These are phyloP conservation scores for Pseudotsuga menziesii DNA, from an alignment of 75 land plant genomes.

Conservation along the genomic window DNA sequence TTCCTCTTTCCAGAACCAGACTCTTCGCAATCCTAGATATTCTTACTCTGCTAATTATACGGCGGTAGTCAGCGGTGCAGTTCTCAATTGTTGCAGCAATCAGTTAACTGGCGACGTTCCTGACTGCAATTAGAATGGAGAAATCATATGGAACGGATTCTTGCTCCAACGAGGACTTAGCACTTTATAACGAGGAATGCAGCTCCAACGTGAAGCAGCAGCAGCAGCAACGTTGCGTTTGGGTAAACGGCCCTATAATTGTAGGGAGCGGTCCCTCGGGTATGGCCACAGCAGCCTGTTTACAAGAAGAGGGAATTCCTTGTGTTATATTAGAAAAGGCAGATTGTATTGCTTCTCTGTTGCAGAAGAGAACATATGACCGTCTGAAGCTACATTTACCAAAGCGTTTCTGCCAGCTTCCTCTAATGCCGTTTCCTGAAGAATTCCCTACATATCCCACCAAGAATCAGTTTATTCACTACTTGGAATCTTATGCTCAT, in stretches of 20 bases:
- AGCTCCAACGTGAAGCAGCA: no score
- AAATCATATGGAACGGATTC: no score
- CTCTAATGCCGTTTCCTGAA: constrained; percentile 46
- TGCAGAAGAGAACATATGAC: constrained; percentile 59
- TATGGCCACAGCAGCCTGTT: constrained; percentile 69
- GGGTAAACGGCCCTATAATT: constrained; percentile 47
- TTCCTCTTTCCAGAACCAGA: no score
- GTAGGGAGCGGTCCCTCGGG: constrained; percentile 83
- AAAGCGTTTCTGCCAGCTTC: constrained; percentile 76
- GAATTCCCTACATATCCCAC: constrained; percentile 60
- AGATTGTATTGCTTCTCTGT: constrained; percentile 64
- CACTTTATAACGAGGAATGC: no score
- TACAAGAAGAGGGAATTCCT: constrained; percentile 29
- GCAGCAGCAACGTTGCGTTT: background rate
- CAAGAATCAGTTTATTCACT: constrained; percentile 52
- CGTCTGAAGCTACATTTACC: constrained; percentile 66
- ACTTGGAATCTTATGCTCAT: constrained; percentile 47
- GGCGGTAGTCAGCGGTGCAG: no score
- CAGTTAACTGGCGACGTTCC: no score
- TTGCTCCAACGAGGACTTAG: no score
- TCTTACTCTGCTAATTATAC: no score
- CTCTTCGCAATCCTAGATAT: no score
- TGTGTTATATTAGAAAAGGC: constrained; percentile 45
- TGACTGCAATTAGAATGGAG: no score
- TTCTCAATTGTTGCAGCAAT: no score